These are phyloP conservation scores for Linum lewisii DNA, from an alignment of 345 rosid species.

Conservation along the genomic window DNA sequence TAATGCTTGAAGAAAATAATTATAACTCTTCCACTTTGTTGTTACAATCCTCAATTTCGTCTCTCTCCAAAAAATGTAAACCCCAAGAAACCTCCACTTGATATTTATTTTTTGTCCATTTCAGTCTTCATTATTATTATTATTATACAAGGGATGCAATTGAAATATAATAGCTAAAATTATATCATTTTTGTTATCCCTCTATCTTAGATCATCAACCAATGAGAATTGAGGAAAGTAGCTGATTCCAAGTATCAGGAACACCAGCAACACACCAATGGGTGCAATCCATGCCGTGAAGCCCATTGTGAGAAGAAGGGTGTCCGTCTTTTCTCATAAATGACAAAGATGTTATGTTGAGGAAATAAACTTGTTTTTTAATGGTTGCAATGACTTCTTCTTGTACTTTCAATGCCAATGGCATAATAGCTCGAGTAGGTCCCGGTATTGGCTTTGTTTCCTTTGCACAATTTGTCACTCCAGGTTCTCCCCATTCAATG, in stretches of 20 bases:
- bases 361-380: not conserved
- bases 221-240: no score
- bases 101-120: no score
- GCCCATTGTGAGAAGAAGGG: not conserved
- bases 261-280: not conserved
- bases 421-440: constrained; percentile 23
- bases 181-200: no score
- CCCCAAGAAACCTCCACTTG: no score
- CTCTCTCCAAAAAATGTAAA: no score
- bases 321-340: not conserved
- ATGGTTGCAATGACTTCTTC: constrained; percentile 31
- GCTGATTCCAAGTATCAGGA: constrained; percentile 3
- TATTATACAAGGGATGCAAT: no score
- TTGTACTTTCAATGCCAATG: constrained; percentile 31
- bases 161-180: no score
- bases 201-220: no score
- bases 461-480: constrained; percentile 32
- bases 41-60: no score
- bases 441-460: constrained; percentile 37
- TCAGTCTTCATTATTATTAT: no score
- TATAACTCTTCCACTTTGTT: no score
- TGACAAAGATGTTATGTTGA: not conserved
- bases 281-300: not conserved
- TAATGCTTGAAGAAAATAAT: no score
- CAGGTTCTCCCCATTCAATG: constrained; percentile 42